A percentile compares a stretch with the other conserved stretches of the same genome.
These are phyloP conservation scores for Diddensiella transvaalensis DNA, from an alignment of 805 yeast genomes.

Conservation along the genomic window DNA sequence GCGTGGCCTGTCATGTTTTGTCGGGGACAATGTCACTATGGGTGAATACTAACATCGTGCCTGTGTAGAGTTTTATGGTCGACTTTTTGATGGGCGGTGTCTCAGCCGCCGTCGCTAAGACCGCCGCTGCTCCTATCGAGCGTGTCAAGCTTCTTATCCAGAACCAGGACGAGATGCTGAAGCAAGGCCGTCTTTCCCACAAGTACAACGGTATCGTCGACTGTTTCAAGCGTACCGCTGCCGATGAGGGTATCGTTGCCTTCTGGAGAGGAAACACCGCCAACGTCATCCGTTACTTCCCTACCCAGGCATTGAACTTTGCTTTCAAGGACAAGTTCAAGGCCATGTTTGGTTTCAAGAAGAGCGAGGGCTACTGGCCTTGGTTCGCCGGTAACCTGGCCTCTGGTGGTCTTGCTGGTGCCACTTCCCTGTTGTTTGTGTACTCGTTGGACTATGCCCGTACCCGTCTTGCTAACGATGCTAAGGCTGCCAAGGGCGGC, in stretches of 20 bases:
- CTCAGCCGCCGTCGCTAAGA: slow-evolving; percentile 97
- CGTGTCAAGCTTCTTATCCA: slow-evolving; percentile 95
- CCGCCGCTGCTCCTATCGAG: slow-evolving; percentile 97
- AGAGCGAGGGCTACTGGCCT: slow-evolving; percentile 85
- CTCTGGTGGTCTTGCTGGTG: slow-evolving; percentile 99
- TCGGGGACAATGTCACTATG: too few species aligned
- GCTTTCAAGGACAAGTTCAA: slow-evolving; percentile 98
- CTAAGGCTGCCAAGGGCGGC: slow-evolving; percentile 74
- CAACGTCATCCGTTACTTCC: slow-evolving; percentile 98
- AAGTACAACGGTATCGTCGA: slow-evolving; percentile 88
- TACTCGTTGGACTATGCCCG: slow-evolving; percentile 98
- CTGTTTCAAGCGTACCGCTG: slow-evolving; percentile 92
- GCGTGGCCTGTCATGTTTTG: too few species aligned
- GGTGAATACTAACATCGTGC: too few species aligned
- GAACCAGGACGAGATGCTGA: slow-evolving; percentile 97
- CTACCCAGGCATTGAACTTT: slow-evolving; percentile 97
- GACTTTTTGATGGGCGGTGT: slow-evolving; percentile 82
- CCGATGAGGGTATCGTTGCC: slow-evolving; percentile 85
- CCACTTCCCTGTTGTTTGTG: slow-evolving; percentile 86
- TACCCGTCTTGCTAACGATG: slow-evolving; percentile 98
- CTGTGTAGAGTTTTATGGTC: slow-evolving; percentile 30
- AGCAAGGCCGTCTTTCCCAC: slow-evolving; percentile 89
- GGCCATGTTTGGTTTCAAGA: slow-evolving; percentile 94
- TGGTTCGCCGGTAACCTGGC: slow-evolving; percentile 99
- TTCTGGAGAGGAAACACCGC: slow-evolving; percentile 99